Percentiles rank a stretch among this genome's conserved stretches.
These are phyloP conservation scores for Auricularia heimuer DNA, from an alignment of 768 basidiomycete species.

Conservation along the genomic window DNA sequence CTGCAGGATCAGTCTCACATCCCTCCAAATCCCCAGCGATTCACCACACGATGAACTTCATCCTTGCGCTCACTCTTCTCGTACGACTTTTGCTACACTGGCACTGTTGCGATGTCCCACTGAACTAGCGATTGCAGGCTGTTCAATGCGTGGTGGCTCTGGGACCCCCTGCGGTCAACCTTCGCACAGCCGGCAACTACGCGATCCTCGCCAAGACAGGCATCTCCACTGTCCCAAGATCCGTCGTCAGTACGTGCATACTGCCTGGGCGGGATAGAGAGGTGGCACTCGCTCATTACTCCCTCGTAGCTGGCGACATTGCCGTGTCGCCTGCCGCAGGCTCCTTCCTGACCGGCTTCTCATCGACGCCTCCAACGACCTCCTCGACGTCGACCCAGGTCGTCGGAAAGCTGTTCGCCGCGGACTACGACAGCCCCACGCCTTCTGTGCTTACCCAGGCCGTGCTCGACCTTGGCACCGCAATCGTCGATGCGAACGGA, in stretches of 20 bases:
- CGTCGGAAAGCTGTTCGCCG: background rate
- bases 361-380: background rate
- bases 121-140: background rate
- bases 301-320: background rate
- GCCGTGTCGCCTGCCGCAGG: background rate
- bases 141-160: background rate
- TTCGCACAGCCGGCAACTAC: background rate
- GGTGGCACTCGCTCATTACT: background rate
- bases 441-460: background rate
- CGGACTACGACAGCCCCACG: slow-evolving; percentile 1
- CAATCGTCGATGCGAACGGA: background rate
- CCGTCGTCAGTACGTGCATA: background rate
- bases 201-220: background rate
- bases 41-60: background rate
- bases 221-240: background rate
- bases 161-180: background rate
- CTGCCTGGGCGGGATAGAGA: background rate
- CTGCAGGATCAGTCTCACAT: background rate
- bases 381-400: background rate
- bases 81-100: background rate
- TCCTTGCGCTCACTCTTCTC: background rate
- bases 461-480: background rate
- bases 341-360: background rate
- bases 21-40: background rate
- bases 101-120: background rate